Conservation (phyloP, 192 early-diverging fungal species). For the Umbelopsis ramanniana region DNA sequence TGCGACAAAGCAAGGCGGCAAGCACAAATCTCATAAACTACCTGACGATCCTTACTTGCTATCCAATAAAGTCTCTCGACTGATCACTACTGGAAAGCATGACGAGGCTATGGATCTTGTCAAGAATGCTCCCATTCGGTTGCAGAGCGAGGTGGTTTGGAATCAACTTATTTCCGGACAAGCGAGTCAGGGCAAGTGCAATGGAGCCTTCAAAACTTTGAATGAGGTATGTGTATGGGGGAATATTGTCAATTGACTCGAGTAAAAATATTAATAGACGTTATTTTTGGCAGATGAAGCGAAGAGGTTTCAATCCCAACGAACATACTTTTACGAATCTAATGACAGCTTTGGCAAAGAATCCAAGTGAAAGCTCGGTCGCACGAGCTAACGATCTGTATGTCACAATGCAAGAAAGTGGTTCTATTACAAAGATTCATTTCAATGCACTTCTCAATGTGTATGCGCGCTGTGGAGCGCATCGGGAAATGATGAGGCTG, state of each 20-base stretch:
- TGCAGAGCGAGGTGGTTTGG: slow-evolving; percentile 31
- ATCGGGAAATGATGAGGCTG: not conserved
- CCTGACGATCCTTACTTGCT: slow-evolving; percentile 30
- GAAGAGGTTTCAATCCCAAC: slow-evolving; percentile 33
- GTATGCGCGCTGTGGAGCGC: slow-evolving; percentile 17
- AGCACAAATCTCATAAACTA: not conserved
- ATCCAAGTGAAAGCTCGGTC: slow-evolving; percentile 7
- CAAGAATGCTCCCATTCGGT: slow-evolving; percentile 4
- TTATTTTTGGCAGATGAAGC: slow-evolving; percentile 32
- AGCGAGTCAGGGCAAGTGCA: slow-evolving; percentile 6
- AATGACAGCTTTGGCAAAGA: slow-evolving; percentile 25
- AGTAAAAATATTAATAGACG: not conserved
- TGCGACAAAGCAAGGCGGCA: not conserved
- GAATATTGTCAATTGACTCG: not conserved
- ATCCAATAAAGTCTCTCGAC: slow-evolving; percentile 19
- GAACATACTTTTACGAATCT: slow-evolving; percentile 36
- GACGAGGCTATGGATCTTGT: slow-evolving; percentile 23
- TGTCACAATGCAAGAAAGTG: not conserved
- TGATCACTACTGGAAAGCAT: not conserved
- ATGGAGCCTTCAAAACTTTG: slow-evolving; percentile 9
- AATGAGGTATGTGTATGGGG: slow-evolving; percentile 19
- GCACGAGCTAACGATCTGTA: slow-evolving; percentile 7
- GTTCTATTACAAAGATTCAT: slow-evolving; percentile 1
- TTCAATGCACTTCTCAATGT: slow-evolving; percentile 24
- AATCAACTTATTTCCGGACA: slow-evolving; percentile 27